These are phyloP conservation scores for Aureobasidium sp. DNA, from an alignment of 2,329 filamentous ascomycete species.

Conservation along the genomic window DNA sequence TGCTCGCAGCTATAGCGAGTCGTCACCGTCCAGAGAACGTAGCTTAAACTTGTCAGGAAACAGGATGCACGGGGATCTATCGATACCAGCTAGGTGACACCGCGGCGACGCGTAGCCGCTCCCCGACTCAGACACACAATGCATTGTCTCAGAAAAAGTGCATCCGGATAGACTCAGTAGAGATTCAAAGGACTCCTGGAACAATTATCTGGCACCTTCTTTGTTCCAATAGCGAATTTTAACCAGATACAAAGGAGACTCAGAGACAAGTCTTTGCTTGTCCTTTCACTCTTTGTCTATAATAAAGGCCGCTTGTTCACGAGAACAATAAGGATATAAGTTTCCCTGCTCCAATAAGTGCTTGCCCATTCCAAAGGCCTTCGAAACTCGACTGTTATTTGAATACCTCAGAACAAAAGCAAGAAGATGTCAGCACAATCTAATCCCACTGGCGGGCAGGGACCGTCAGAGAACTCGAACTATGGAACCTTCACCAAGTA, in stretches of 20 bases:
- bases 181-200: neutral
- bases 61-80: too few relatives aligned
- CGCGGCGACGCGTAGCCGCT: neutral
- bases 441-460: neutral
- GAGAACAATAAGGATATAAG: neutral
- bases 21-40: too few relatives aligned
- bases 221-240: neutral
- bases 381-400: neutral
- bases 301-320: neutral
- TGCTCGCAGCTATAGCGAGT: too few relatives aligned
- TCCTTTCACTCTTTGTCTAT: neutral
- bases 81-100: too few relatives aligned
- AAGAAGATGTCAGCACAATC: neutral
- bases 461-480: neutral
- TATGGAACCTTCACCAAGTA: neutral
- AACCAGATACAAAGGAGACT: neutral
- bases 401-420: neutral
- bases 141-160: neutral
- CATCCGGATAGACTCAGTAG: neutral
- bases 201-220: neutral
- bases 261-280: neutral
- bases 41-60: too few relatives aligned
- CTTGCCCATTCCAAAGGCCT: neutral
- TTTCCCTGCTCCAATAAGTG: neutral
- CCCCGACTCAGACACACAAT: neutral